Conservation (phyloP, 805 yeast genomes). For the Metschnikowia peoriensis region DNA sequence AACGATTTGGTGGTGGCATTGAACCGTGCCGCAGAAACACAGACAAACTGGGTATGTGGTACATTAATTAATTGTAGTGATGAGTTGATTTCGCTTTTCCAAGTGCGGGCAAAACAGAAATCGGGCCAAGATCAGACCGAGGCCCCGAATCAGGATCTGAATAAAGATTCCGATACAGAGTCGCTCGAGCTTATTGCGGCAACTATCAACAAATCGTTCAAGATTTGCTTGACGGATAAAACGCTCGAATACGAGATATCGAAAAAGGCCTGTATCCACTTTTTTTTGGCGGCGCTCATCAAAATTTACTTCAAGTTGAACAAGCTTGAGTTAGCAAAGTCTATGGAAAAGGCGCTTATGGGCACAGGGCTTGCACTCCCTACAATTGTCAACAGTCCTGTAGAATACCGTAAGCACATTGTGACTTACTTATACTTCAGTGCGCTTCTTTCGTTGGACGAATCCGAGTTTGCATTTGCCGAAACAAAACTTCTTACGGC, state of each 20-base stretch:
- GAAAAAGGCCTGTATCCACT: slow-evolving; percentile 65
- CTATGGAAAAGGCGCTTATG: slow-evolving; percentile 66
- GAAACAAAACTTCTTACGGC: slow-evolving; percentile 54
- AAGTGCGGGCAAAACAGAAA: slow-evolving; percentile 30
- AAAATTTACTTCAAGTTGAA: slow-evolving; percentile 64
- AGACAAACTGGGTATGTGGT: slow-evolving; percentile 51
- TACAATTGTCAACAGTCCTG: slow-evolving; percentile 29
- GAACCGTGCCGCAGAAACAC: slow-evolving; percentile 53
- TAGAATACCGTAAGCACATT: slow-evolving; percentile 31
- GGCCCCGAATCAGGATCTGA: neutral
- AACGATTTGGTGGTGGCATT: slow-evolving; percentile 44
- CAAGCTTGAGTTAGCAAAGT: slow-evolving; percentile 70
- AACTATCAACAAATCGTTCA: slow-evolving; percentile 70
- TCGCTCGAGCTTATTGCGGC: slow-evolving; percentile 54
- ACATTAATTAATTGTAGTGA: slow-evolving; percentile 41
- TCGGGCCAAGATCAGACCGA: slow-evolving; percentile 23
- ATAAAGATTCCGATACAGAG: slow-evolving; percentile 11
- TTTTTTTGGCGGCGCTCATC: slow-evolving; percentile 67
- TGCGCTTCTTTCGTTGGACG: slow-evolving; percentile 65
- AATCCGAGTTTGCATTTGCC: slow-evolving; percentile 55
- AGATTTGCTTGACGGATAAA: slow-evolving; percentile 75
- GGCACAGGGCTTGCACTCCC: slow-evolving; percentile 57
- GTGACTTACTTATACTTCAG: slow-evolving; percentile 67
- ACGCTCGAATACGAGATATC: slow-evolving; percentile 48
- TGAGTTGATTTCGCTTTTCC: slow-evolving; percentile 41